Evolutionary conservation across 2,329 filamentous ascomycete species (phyloP).

Genomic region (Tolypocladium endophyticum): DNA sequence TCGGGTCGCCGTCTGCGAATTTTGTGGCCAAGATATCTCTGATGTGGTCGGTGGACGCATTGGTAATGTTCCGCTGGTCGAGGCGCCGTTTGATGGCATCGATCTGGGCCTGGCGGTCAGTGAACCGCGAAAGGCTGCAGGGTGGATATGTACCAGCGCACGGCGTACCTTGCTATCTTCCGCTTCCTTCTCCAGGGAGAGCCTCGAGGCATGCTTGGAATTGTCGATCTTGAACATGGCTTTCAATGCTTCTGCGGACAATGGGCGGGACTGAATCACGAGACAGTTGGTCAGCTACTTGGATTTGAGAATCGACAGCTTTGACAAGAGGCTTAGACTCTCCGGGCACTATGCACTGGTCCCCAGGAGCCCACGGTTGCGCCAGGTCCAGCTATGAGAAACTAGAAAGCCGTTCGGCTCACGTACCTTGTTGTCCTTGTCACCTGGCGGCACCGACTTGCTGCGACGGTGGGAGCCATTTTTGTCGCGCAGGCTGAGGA

Average conservation of each 20-base stretch:
- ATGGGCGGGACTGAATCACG: constrained; percentile 33
- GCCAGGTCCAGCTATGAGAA: neutral
- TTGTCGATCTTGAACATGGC: constrained; percentile 54
- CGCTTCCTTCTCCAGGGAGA: constrained; percentile 38
- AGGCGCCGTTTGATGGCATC: constrained; percentile 28
- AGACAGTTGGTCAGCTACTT: neutral
- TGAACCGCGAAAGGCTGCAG: neutral
- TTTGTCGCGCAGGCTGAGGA: constrained; percentile 63
- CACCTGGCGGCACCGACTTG: constrained; percentile 43
- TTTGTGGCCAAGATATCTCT: constrained; percentile 46
- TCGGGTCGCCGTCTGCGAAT: constrained; percentile 58
- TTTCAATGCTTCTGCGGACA: constrained; percentile 47
- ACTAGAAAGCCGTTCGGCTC: neutral
- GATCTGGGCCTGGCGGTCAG: constrained; percentile 22
- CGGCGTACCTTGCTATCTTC: constrained; percentile 26
- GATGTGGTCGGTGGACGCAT: constrained; percentile 46
- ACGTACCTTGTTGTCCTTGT: constrained; percentile 32
- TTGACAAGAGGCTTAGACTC: neutral
- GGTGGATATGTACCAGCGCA: neutral
- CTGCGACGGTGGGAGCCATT: constrained; percentile 40
- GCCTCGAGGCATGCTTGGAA: constrained; percentile 33
- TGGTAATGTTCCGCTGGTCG: constrained; percentile 32
- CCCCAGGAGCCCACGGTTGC: neutral
- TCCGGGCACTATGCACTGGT: neutral
- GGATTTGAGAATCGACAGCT: constrained; percentile 4